These are phyloP conservation scores for Fusarium sp. DNA, from an alignment of 2,329 filamentous ascomycete genomes.

Conservation along the genomic window DNA sequence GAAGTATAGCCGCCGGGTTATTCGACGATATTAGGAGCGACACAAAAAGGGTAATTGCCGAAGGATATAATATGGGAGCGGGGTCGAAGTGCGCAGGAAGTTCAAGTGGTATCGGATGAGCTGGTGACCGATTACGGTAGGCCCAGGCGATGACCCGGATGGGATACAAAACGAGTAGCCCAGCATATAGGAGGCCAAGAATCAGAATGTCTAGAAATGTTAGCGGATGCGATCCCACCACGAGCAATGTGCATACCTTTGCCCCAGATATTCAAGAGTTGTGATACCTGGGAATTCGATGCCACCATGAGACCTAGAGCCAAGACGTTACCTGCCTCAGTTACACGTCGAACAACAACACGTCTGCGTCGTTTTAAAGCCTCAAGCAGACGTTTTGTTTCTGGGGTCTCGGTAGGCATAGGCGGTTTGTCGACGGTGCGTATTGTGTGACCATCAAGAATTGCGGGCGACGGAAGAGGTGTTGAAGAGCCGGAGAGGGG, in stretches of 20 bases:
- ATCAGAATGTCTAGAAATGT: slow-evolving; percentile 59
- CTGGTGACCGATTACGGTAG: slow-evolving; percentile 56
- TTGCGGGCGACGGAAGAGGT: slow-evolving; percentile 64
- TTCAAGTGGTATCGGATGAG: slow-evolving; percentile 57
- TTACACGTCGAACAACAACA: slow-evolving; percentile 65
- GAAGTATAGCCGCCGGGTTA: slow-evolving; percentile 73
- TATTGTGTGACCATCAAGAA: slow-evolving; percentile 58
- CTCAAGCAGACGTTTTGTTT: slow-evolving; percentile 44
- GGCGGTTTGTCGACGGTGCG: slow-evolving; percentile 41
- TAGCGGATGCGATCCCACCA: not conserved
- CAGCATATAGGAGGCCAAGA: slow-evolving; percentile 53
- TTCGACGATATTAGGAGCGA: slow-evolving; percentile 78
- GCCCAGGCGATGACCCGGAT: slow-evolving; percentile 67
- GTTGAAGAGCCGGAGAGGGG: slow-evolving; percentile 67
- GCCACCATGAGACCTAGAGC: slow-evolving; percentile 64
- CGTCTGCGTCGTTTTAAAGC: slow-evolving; percentile 60
- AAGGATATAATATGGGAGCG: slow-evolving; percentile 89
- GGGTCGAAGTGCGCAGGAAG: slow-evolving; percentile 88
- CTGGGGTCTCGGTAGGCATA: slow-evolving; percentile 24
- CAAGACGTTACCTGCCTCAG: slow-evolving; percentile 66
- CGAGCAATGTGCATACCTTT: slow-evolving; percentile 58
- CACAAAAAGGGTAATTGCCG: slow-evolving; percentile 80
- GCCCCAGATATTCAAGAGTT: slow-evolving; percentile 61
- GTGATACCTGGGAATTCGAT: slow-evolving; percentile 61
- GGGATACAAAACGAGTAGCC: slow-evolving; percentile 68